Evolutionary conservation across 2,329 filamentous ascomycete genomes (phyloP).

Genomic region (Colletotrichum shisoi): DNA sequence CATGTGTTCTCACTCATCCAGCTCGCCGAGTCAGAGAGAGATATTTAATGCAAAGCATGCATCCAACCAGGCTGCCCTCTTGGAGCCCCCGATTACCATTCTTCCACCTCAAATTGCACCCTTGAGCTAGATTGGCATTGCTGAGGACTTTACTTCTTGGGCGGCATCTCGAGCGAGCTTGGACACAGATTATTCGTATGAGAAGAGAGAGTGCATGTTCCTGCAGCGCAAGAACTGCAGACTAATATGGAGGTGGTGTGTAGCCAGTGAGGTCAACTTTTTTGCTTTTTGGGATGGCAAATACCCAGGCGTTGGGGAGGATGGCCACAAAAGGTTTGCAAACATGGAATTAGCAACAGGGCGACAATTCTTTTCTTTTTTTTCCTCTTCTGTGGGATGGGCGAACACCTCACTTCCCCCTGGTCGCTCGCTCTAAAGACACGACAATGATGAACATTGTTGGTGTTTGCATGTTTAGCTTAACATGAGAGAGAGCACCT

Average conservation of each 20-base stretch:
- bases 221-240: neutral
- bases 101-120: neutral
- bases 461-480: neutral
- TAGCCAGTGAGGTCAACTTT: conserved; percentile 6
- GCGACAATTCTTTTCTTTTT: neutral
- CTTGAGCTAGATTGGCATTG: conserved; percentile 5
- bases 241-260: neutral
- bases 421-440: neutral
- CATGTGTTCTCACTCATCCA: conserved; percentile 34
- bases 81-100: neutral
- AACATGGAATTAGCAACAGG: conserved; percentile 19
- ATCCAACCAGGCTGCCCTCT: neutral
- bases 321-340: conserved; percentile 11
- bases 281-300: conserved; percentile 31
- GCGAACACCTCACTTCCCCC: neutral
- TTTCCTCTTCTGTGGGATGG: neutral
- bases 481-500: neutral
- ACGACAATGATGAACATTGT: neutral
- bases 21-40: conserved; percentile 26
- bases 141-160: neutral
- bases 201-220: neutral
- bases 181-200: neutral
- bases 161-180: neutral
- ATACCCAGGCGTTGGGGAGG: conserved; percentile 38
- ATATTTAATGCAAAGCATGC: conserved; percentile 8